Evolutionary conservation across 148 eudicot species (phyloP).

Genomic region (Persicaria maculosa): DNA sequence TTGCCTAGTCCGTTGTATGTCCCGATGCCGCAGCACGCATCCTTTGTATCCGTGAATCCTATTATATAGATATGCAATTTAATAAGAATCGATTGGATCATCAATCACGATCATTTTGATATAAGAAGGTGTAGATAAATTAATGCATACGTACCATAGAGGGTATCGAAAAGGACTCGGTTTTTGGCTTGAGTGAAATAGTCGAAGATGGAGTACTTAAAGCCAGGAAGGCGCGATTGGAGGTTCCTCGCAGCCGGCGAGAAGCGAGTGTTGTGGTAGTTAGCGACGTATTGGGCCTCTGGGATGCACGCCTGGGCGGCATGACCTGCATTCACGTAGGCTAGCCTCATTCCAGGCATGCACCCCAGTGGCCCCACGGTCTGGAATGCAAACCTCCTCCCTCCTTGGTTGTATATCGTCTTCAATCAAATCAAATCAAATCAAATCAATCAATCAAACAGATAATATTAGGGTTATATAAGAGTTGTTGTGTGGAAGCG

Average conservation of each 20-base stretch:
- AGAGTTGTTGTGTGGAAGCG: not conserved
- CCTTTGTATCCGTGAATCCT: constrained; percentile 10
- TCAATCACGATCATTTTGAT: no score
- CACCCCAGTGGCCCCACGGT: constrained; percentile 16
- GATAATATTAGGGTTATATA: not conserved
- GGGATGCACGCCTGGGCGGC: not conserved
- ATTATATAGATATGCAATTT: not conserved
- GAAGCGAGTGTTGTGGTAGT: constrained; percentile 7
- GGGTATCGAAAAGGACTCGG: not conserved
- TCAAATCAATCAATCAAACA: not conserved
- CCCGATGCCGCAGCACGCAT: constrained; percentile 14
- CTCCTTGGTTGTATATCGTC: constrained; percentile 16
- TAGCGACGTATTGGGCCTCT: not conserved
- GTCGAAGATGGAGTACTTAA: constrained; percentile 16
- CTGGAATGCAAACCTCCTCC: constrained; percentile 18
- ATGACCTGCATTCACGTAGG: not conserved
- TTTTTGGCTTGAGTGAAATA: not conserved
- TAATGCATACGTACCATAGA: constrained; percentile 15
- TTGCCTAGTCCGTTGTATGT: not conserved
- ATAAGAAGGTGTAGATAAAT: no score
- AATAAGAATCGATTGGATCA: no score
- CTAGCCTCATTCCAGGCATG: not conserved
- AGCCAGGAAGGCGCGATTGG: constrained; percentile 2
- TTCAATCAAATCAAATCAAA: not conserved
- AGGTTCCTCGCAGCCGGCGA: not conserved